Base-by-base conservation (phyloP, 352 stramenopile species). In the Salisapilia sapeloensis region DNA sequence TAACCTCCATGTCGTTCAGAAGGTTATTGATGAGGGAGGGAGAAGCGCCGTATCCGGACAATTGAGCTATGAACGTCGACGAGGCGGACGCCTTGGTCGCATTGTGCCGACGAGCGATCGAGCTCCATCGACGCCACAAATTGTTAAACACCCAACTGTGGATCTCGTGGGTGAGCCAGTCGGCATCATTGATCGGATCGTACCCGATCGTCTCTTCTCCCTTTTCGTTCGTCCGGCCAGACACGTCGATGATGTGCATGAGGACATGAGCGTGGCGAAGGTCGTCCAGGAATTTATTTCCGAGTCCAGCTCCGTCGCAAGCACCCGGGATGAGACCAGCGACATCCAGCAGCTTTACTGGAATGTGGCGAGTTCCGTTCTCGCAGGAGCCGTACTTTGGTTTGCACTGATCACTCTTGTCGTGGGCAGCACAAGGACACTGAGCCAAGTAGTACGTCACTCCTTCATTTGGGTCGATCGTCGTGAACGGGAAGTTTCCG, bases 261-360 rank as follows among this genome's bases (percentile, higher is more conserved):
- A 93, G 60, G 34, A 93, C 78, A 33, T 92, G 61, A 5, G 78
- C 78, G 33, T 91, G 75, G 7, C 78, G 75, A 25, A 93, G 42
- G 43, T 93, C 78, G 40, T 93, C 85, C 10, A 98, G 66, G 56
- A 99, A 99, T 52, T 99, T 92, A 62, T 99, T 99, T 12, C 96
- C 96, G 0, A 99, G 64, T 0, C 96, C 96, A 14, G 86, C 82
- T 17, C 90, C 90, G 23, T 96, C 66, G 1, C 74, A 94, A 0
- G 77, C 77, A 3, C 75, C 75, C 0, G 75, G 71, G 31, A 91
- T 85, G 5, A 91, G 42, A 0, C 75, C 75, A 0, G 75, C 75
- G 5, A 91, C 66, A 41, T 91, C 75, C 31, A 91, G 52, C 18
- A 91, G 46, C 56, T 87, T 87, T 12, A 91, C 67, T 4, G 75